A percentile compares a stretch with the other conserved stretches of the same genome.
Conservation (phyloP, 371 early-diverging fungal genomes). For the Mortierella sp. region DNA sequence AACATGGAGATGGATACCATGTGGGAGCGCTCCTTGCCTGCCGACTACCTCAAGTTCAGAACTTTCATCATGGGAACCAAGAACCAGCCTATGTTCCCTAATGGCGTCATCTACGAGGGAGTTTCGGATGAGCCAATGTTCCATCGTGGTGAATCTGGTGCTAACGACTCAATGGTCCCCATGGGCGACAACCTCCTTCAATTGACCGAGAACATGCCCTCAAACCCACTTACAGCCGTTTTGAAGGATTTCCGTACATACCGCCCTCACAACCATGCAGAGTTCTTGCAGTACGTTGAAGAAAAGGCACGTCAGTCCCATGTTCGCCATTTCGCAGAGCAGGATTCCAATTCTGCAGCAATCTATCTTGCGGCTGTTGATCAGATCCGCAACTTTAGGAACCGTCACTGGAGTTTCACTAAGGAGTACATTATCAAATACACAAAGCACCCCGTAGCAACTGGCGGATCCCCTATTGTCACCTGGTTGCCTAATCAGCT, state of each 20-base stretch:
- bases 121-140: slow-evolving; percentile 69
- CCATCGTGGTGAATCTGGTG: slow-evolving; percentile 89
- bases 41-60: slow-evolving; percentile 84
- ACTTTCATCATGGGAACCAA: slow-evolving; percentile 93
- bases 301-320: slow-evolving; percentile 59
- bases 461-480: slow-evolving; percentile 64
- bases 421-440: slow-evolving; percentile 89
- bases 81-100: slow-evolving; percentile 90
- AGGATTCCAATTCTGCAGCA: slow-evolving; percentile 70
- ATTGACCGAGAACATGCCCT: slow-evolving; percentile 83
- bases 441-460: slow-evolving; percentile 78
- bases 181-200: slow-evolving; percentile 86
- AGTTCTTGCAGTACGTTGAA: slow-evolving; percentile 79
- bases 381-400: slow-evolving; percentile 87
- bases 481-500: slow-evolving; percentile 85
- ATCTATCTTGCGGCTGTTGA: slow-evolving; percentile 84
- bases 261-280: slow-evolving; percentile 83
- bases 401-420: slow-evolving; percentile 90
- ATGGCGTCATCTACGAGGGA: slow-evolving; percentile 88
- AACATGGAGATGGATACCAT: slow-evolving; percentile 86
- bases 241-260: slow-evolving; percentile 83
- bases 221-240: slow-evolving; percentile 84
- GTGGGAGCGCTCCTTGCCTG: slow-evolving; percentile 79
- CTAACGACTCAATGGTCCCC: slow-evolving; percentile 91
- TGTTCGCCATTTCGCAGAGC: slow-evolving; percentile 63